Evolutionary conservation across 2,329 filamentous ascomycete genomes (phyloP).

Genomic region (Colletotrichum spaethianum): DNA sequence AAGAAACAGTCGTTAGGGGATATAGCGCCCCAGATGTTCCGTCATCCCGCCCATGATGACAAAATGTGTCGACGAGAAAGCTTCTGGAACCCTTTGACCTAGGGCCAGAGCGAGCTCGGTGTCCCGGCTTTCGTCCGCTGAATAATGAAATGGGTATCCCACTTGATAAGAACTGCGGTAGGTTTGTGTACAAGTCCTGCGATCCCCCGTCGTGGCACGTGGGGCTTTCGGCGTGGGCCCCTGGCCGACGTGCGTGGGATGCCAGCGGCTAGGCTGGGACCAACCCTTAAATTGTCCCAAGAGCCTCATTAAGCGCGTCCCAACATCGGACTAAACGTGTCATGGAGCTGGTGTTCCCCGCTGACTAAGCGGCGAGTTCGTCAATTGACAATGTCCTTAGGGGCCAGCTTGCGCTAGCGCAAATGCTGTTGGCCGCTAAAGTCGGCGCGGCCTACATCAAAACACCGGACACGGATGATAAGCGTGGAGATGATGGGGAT

Average conservation of each 20-base stretch:
- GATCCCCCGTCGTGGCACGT: constrained; percentile 1
- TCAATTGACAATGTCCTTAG: neutral
- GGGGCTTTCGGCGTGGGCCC: constrained; percentile 19
- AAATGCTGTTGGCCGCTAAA: neutral
- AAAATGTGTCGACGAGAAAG: constrained; percentile 12
- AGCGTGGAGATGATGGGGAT: constrained; percentile 3
- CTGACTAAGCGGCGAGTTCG: constrained; percentile 26
- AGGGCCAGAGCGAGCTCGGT: neutral
- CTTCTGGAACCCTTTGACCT: constrained; percentile 1
- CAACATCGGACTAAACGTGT: neutral
- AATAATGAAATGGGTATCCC: constrained; percentile 15
- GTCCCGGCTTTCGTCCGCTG: constrained; percentile 2
- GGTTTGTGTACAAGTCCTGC: constrained; percentile 11
- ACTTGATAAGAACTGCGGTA: neutral
- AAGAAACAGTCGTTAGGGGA: neutral
- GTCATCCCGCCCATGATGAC: constrained; percentile 19
- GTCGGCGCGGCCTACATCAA: constrained; percentile 27
- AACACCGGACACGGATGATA: constrained; percentile 12
- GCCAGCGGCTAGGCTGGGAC: constrained; percentile 4
- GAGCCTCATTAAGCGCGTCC: constrained; percentile 11
- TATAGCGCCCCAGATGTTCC: neutral
- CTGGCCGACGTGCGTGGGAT: constrained; percentile 24
- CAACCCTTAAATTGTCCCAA: constrained; percentile 3
- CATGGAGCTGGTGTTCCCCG: neutral
- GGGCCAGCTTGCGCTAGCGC: neutral